Evolutionary conservation across 2,329 filamentous ascomycete genomes (phyloP), one percentile per base, ranked within the genome.

Genomic region (Aureobasidium sp.): DNA sequence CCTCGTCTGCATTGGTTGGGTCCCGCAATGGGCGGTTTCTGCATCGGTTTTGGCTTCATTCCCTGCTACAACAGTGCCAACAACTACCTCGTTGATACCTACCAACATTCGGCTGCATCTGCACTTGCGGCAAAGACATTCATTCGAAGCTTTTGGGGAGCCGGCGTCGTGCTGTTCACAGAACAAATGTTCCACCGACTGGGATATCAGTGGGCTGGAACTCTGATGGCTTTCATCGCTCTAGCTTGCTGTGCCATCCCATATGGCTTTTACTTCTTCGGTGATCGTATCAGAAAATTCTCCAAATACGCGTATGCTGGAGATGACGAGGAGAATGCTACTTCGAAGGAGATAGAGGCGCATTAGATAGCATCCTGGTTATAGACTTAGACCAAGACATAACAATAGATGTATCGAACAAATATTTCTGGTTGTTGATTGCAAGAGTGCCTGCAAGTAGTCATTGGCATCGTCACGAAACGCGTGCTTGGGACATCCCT

Each of bases 201-300:
- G 3, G 73, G 73, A 0, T 70, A 71, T 17, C 71, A 71, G 9
- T 78, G 75, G 75, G 75, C 75, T 2, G 73, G 73, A 0, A 73
- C 70, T 10, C 66, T 78, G 32, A 68, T 78, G 26, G 76, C 71
- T 10, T 92, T 92, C 68, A 80, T 95, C 67, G 84, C 82, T 17
- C 76, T 95, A 6, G 87, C 84, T 0, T 95, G 90, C 77, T 95
- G 90, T 72, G 84, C 80, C 0, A 95, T 95, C 67, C 91, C 91
- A 0, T 96, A 87, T 72, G 73, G 90, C 29, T 96, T 96, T 76
- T 96, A 88, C 79, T 84, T 79, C 69, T 90, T 84, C 68, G 91
- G 91, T 3, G 89, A 85, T 17, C 72, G 73, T 5, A 95, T 96
- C 67, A 80, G 91, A 5, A 78, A 77, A 61, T 78, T 80, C 63